Evolutionary conservation across 1,284 basidiomycete species (phyloP), one percentile per base, ranked within the genome.

Genomic region (Papiliotrema laurentii): DNA sequence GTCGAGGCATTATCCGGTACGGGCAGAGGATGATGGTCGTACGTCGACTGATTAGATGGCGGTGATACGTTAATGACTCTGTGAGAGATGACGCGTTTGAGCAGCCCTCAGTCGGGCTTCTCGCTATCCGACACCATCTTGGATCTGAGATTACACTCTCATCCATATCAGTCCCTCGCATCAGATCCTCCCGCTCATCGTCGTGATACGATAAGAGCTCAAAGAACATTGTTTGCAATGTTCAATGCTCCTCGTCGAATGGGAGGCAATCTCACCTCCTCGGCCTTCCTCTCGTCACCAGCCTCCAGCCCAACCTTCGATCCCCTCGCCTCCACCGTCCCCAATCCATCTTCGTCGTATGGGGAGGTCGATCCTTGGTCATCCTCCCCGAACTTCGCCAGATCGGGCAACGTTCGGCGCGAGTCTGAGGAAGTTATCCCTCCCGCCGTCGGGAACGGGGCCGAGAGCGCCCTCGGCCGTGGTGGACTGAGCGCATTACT

Each of bases 351-450:
- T 16, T 34, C 43, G 4, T 49, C 54, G 1, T 70, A 58, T 66
- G 87, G 81, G 58, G 84, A 84, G 24, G 79, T 88, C 35, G 89
- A 93, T 74, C 89, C 89, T 18, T 93, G 89, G 89, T 87, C 85
- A 63, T 78, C 85, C 50, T 79, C 81, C 7, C 88, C 88, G 2
- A 85, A 83, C 51, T 88, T 88, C 10, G 58, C 58, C 2, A 41
- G 61, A 14, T 49, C 50, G 9, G 49, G 47, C 5, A 61, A 63
- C 2, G 60, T 63, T 11, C 38, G 42, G 35, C 50, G 44, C 33
- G 50, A 55, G 24, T 45, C 48, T 14, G 57, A 55, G 16, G 49
- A 53, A 21, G 48, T 51, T 11, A 45, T 47, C 18, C 28, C 50
- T 34, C 46, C 39, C 4, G 49, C 49, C 16, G 26, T 24, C 18